Evolutionary conservation across 2,329 filamentous ascomycete species (phyloP), one percentile per base, ranked within the genome.

Genomic region (Aspergillus costaricaensis): DNA sequence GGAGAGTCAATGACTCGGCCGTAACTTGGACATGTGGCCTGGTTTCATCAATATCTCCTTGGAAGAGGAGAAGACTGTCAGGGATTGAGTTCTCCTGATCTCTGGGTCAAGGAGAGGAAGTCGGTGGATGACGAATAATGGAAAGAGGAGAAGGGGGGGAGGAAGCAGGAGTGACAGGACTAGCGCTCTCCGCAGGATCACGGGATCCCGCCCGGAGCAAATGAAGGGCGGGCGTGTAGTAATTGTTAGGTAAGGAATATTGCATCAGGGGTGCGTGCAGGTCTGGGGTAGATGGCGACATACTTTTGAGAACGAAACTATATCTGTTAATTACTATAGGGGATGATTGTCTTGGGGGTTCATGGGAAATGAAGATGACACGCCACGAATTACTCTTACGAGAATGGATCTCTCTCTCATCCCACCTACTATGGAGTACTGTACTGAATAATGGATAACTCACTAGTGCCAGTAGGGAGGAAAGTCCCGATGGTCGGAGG

Each of bases 211-310:
- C 53, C 38, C 38, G 27, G 55, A 36, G 23, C 60, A 56, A 62
- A 62, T 62, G 43, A 57, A 44, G 48, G 57, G 32, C 57, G 21
- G 52, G 53, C 38, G 25, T 23, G 48, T 39, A 59, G 63, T 60
- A 60, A 44, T 55, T 59, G 53, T 67, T 67, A 67, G 52, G 58
- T 65, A 67, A 65, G 58, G 60, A 39, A 60, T 61, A 44, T 57
- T 51, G 47, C 58, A 58, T 55, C 23, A 36, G 55, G 59, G 55
- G 44, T 50, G 57, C 53, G 38, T 54, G 30, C 41, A 43, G 39
- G 52, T 30, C 49, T 30, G 49, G 50, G 51, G 49, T 49, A 38
- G 23, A 36, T 15, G 21, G 41, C 8, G 17, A 36, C 32, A 36
- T 36, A 36, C 12, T 15, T 36, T 36, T 5, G 12, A 15, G 32